Evolutionary conservation across 352 stramenopile species (phyloP).

Genomic region (Pythium brachiatum): DNA sequence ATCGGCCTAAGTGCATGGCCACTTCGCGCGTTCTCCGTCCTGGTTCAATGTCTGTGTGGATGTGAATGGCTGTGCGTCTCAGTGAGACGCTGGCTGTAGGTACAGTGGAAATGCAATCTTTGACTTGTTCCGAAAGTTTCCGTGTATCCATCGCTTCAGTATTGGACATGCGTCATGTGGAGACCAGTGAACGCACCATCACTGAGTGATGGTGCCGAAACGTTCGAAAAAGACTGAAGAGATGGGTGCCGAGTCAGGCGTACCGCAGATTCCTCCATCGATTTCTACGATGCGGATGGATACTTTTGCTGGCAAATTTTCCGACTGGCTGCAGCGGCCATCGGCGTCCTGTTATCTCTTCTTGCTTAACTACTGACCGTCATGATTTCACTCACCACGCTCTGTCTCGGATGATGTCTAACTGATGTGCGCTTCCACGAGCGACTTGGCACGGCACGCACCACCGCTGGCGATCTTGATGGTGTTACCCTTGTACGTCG

Average conservation of each 20-base stretch:
- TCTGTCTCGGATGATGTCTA: conserved; percentile 30
- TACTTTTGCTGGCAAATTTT: too few relatives aligned
- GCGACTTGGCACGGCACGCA: conserved; percentile 54
- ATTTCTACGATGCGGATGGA: too few relatives aligned
- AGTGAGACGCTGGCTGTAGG: not conserved
- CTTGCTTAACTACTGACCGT: not conserved
- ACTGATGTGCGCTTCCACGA: conserved; percentile 68
- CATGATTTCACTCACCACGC: not conserved
- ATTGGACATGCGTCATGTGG: not conserved
- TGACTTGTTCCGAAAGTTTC: not conserved
- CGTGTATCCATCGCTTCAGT: not conserved
- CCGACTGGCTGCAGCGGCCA: not conserved
- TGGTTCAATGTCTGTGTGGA: not conserved
- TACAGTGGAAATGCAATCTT: not conserved
- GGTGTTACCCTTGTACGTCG: conserved; percentile 74
- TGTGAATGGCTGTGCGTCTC: not conserved
- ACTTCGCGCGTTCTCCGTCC: too few relatives aligned
- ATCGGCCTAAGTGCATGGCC: too few relatives aligned
- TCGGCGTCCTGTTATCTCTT: not conserved
- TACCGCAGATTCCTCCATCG: too few relatives aligned
- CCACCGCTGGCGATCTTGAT: conserved; percentile 76
- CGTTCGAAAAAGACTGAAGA: not conserved
- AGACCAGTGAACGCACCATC: too few relatives aligned
- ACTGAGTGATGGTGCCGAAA: not conserved
- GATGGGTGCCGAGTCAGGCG: too few relatives aligned